These are phyloP conservation scores for Akanthomyces uredinophilus DNA, from an alignment of 2,329 filamentous ascomycete species.

Conservation along the genomic window DNA sequence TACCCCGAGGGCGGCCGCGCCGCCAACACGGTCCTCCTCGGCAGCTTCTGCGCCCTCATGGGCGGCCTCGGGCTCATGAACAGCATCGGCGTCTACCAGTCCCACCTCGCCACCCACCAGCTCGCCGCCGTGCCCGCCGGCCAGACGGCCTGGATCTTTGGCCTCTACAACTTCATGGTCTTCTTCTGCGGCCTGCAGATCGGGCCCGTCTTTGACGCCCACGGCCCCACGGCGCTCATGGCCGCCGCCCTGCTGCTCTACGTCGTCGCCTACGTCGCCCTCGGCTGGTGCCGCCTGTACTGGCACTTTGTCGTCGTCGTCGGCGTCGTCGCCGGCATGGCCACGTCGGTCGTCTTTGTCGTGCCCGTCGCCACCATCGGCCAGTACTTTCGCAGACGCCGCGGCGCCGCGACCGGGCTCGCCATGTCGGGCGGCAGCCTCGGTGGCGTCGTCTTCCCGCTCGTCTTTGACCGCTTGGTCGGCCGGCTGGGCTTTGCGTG, in stretches of 20 bases:
- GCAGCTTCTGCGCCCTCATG: constrained; percentile 57
- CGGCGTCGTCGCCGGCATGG: constrained; percentile 14
- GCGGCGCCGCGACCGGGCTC: constrained; percentile 73
- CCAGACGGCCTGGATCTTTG: constrained; percentile 65
- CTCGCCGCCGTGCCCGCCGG: constrained; percentile 51
- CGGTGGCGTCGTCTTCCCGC: constrained; percentile 57
- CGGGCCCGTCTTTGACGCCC: constrained; percentile 63
- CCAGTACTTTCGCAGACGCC: constrained; percentile 66
- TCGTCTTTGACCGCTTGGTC: constrained; percentile 37
- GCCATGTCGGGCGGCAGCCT: constrained; percentile 61
- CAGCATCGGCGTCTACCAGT: constrained; percentile 58
- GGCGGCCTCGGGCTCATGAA: constrained; percentile 60
- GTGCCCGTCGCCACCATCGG: constrained; percentile 58
- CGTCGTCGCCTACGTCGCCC: constrained; percentile 8
- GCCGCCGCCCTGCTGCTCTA: constrained; percentile 22
- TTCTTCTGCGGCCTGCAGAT: constrained; percentile 66
- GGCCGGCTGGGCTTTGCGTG: constrained; percentile 42
- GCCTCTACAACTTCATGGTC: constrained; percentile 60
- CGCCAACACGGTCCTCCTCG: constrained; percentile 63
- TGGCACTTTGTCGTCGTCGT: constrained; percentile 21
- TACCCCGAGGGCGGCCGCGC: constrained; percentile 63
- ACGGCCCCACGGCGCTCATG: constrained; percentile 56
- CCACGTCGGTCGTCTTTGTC: constrained; percentile 15
- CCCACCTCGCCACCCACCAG: constrained; percentile 59
- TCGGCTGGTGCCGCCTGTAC: constrained; percentile 16